Evolutionary conservation across 768 basidiomycete genomes (phyloP), one percentile per base, ranked within the genome.

Genomic region (Pleurotus sapidus): DNA sequence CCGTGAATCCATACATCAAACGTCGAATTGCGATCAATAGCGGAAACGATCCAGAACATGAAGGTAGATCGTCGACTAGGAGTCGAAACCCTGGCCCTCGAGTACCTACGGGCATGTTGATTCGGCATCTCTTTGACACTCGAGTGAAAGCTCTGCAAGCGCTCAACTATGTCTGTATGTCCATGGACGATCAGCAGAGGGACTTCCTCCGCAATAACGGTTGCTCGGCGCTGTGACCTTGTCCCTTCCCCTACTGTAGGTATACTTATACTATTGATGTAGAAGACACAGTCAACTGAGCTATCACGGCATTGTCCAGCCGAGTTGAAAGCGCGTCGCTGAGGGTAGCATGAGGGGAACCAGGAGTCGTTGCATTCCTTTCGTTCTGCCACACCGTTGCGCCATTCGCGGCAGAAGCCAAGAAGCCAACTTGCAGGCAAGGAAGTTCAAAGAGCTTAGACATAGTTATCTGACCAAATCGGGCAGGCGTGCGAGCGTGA

Each of bases 1-100:
- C 74, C 1, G 64, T 64, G 20, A 83, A 78, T 64, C 67, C 68
- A 0, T 81, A 73, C 60, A 73, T 83, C 65, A 75, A 48, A 20
- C 57, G 49, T 24, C 50, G 57, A 12, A 7, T 6, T 5, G 34
- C 3, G 1, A 15, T 20, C 53, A 7, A 17, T 23, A 14, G 27
- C 18, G 38, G 18, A 8, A n/a, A 27, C 18, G 27, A n/a, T 18
- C 2, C 17, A 20, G 25, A 8, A 18, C 18, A 17, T 24, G 42
- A 11, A 40, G n/a, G 2, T 24, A 12, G 9, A 8, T 17, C 3
- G 15, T 27, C 4, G 7, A n/a, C 17, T 20, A 17, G n/a, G 6
- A 12, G 8, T 5, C 54, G 6, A 12, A 9, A 23, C 46, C 3
- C 8, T 9, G n/a, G 30, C 11, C 5, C 9, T 12, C 9, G 1